phyloP scores from a whole-genome alignment of 2,329 filamentous ascomycete species.

The Chrysoporthe cubensis region DNA sequence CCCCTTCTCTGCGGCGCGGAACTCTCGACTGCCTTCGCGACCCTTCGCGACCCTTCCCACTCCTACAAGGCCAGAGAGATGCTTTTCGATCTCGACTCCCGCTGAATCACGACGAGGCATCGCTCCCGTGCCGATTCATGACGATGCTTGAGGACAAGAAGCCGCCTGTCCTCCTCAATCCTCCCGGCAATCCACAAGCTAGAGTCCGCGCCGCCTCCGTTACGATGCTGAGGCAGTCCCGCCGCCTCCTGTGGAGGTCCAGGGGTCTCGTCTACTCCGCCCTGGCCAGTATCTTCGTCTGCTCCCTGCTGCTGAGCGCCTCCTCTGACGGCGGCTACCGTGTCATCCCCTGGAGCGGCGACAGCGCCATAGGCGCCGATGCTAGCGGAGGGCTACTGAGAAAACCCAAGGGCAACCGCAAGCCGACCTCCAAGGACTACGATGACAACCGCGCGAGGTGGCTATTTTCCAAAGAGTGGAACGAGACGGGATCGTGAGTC shows the following conservation, averaged over 20 bases:
- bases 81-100: slow-evolving; percentile 17
- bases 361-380: slow-evolving; percentile 24
- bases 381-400: slow-evolving; percentile 19
- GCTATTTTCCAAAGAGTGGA: slow-evolving; percentile 47
- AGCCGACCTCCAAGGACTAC: slow-evolving; percentile 26
- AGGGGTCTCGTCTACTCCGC: slow-evolving; percentile 47
- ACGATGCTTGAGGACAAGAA: slow-evolving; percentile 27
- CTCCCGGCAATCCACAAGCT: slow-evolving; percentile 20
- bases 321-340: slow-evolving; percentile 39
- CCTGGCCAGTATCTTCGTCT: slow-evolving; percentile 46
- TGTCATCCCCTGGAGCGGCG: slow-evolving; percentile 39
- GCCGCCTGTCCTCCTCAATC: slow-evolving; percentile 19
- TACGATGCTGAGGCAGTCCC: slow-evolving; percentile 36
- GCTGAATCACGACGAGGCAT: slow-evolving; percentile 21
- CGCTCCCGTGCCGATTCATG: slow-evolving; percentile 12
- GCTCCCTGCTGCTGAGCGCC: slow-evolving; percentile 47
- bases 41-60: neutral
- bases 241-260: slow-evolving; percentile 37
- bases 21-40: neutral
- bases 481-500: slow-evolving; percentile 41
- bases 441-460: slow-evolving; percentile 30
- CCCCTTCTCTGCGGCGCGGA: neutral
- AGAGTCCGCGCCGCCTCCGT: slow-evolving; percentile 28
- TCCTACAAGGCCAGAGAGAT: slow-evolving; percentile 14
- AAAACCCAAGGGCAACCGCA: slow-evolving; percentile 18